These are phyloP conservation scores for Fraxinus sp. DNA, from an alignment of 305 asterid species.

Conservation along the genomic window DNA sequence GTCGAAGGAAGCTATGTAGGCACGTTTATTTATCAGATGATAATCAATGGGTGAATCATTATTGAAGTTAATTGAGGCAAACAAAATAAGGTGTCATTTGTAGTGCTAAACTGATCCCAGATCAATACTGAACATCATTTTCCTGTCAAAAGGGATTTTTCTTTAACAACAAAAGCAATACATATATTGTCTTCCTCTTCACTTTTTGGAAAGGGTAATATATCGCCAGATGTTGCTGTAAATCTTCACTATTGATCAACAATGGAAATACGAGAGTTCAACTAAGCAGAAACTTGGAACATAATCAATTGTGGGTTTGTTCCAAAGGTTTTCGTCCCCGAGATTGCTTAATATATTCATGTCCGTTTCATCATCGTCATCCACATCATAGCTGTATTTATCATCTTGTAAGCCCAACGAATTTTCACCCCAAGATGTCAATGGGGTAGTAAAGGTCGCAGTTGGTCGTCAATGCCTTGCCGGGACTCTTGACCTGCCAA, in stretches of 20 bases:
- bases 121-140: not conserved
- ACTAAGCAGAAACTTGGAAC: not conserved
- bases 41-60: not conserved
- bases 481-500: slow-evolving; percentile 58
- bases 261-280: not conserved
- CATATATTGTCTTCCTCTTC: not conserved
- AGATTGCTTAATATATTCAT: slow-evolving; percentile 39
- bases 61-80: not conserved
- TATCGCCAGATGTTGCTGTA: not conserved
- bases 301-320: not conserved
- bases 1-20: slow-evolving; percentile 43
- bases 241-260: not conserved
- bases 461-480: slow-evolving; percentile 53
- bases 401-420: slow-evolving; percentile 43
- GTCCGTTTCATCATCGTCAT: slow-evolving; percentile 35
- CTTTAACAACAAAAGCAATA: not conserved
- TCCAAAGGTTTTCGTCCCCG: slow-evolving; percentile 34
- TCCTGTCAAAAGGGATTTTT: not conserved
- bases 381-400: slow-evolving; percentile 28
- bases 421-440: slow-evolving; percentile 85
- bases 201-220: not conserved
- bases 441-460: slow-evolving; percentile 52
- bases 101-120: not conserved
- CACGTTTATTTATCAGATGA: not conserved
- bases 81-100: not conserved